A percentile compares a stretch with the other conserved stretches of the same genome.
These are phyloP conservation scores for Brassica cretica DNA, from an alignment of 345 rosid genomes.

Conservation along the genomic window DNA sequence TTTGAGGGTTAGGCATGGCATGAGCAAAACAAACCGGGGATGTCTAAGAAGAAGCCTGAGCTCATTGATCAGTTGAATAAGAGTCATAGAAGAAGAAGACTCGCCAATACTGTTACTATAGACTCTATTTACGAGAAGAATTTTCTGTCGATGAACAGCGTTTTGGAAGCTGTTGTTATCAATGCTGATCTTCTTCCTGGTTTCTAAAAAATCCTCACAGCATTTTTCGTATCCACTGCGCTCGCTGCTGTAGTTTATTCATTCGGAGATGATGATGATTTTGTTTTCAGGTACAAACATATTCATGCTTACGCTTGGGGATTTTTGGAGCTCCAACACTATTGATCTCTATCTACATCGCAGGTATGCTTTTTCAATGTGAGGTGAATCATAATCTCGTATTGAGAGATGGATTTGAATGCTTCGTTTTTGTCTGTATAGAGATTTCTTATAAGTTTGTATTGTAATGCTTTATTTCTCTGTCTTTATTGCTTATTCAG, in stretches of 20 bases:
- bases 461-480: neutral
- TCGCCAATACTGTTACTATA: constrained; percentile 67
- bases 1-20: constrained; percentile 56
- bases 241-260: neutral
- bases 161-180: constrained; percentile 77
- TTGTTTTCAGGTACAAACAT: constrained; percentile 71
- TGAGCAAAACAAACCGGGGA: constrained; percentile 60
- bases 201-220: too few species aligned
- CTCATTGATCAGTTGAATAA: constrained; percentile 59
- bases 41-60: constrained; percentile 68
- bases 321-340: constrained; percentile 94
- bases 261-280: neutral
- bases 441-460: constrained; percentile 22
- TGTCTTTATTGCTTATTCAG: neutral
- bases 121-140: constrained; percentile 86
- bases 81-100: constrained; percentile 67
- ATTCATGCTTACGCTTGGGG: constrained; percentile 87
- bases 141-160: constrained; percentile 64
- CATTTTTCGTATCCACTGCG: too few species aligned
- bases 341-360: constrained; percentile 91
- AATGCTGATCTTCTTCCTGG: constrained; percentile 76
- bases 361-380: constrained; percentile 44
- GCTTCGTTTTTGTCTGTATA: neutral
- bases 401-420: too few species aligned
- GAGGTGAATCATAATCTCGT: constrained; percentile 4